Percentiles rank a stretch among this genome's conserved stretches.
Conservation (phyloP, 495 filamentous ascomycete genomes). For the Penicillium waksmanii region DNA sequence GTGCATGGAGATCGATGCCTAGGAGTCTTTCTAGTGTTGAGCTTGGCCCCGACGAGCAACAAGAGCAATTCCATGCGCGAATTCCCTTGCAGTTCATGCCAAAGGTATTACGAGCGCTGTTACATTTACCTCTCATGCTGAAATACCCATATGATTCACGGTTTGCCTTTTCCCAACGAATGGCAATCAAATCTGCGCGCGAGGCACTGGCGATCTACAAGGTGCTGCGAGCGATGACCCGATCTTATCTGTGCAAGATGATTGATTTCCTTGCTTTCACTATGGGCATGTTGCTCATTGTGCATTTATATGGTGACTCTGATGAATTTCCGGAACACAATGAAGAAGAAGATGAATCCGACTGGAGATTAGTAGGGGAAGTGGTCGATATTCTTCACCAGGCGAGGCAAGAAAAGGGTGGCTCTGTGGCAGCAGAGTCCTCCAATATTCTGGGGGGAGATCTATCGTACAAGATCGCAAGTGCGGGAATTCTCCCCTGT, state of each 20-base stretch:
- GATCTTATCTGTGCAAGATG: slow-evolving; percentile 53
- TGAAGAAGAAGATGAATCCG: slow-evolving; percentile 42
- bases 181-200: slow-evolving; percentile 53
- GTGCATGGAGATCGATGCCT: slow-evolving; percentile 42
- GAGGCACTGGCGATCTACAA: slow-evolving; percentile 49
- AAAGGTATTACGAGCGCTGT: slow-evolving; percentile 46
- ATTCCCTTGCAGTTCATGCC: slow-evolving; percentile 51
- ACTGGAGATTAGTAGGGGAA: slow-evolving; percentile 49
- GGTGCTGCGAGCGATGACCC: slow-evolving; percentile 39
- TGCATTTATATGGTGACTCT: slow-evolving; percentile 50
- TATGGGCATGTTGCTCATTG: slow-evolving; percentile 50
- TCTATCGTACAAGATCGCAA: slow-evolving; percentile 20
- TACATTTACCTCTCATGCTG: slow-evolving; percentile 61
- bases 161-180: slow-evolving; percentile 43
- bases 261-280: slow-evolving; percentile 61
- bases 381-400: slow-evolving; percentile 45
- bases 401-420: slow-evolving; percentile 44
- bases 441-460: slow-evolving; percentile 49
- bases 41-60: slow-evolving; percentile 11
- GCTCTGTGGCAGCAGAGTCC: slow-evolving; percentile 53
- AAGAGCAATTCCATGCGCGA: slow-evolving; percentile 34
- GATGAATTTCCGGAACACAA: slow-evolving; percentile 27
- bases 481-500: slow-evolving; percentile 6
- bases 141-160: slow-evolving; percentile 45
- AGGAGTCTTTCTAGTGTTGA: slow-evolving; percentile 34